Evolutionary conservation across 2,329 filamentous ascomycete genomes (phyloP), one percentile per base, ranked within the genome.

Genomic region (Chaetomiaceae sp.): DNA sequence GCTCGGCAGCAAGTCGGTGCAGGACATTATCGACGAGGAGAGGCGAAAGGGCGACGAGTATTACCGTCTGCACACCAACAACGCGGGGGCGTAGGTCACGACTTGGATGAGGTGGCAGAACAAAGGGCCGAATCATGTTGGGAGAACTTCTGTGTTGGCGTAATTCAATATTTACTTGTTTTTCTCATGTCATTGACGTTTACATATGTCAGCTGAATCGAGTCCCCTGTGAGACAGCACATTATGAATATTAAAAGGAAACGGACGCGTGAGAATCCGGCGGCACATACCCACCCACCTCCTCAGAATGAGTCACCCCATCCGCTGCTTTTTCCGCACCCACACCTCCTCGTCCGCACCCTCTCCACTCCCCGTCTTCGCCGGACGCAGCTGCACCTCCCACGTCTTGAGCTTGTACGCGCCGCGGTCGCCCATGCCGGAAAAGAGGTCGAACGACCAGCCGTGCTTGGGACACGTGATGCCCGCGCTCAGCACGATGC

Each of bases 361-460:
- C 2, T 51, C 46, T 20, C 0, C 5, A 8, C 31, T 14, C 0
- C 10, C 13, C 0, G 44, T 53, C 7, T 58, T 48, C 0, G 53
- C 13, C 10, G 62, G 60, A 14, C 80, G 71, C 9, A 82, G 46
- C 53, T 87, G 73, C 0, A 84, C 74, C 56, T 87, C 83, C 82
- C 83, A 87, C 0, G 83, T 66, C 19, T 74, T 74, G 9, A 87
- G 68, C 53, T 69, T 76, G 60, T 87, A 87, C 40, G 67, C 77
- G 1, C 77, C 82, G 0, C 82, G 75, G 62, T 87, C 85, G 1
- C 74, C 74, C 58, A 71, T 70, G 0, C 85, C 85, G 0, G 83
- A 79, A 46, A 81, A 78, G 2, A 87, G 59, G 61, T 88, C 85
- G 64, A 87, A 88, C 0, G 82, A 83, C 85, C 85, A 88, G 4